These are phyloP conservation scores for Plenodomus biglobosus DNA, from an alignment of 2,329 filamentous ascomycete species.

Conservation along the genomic window DNA sequence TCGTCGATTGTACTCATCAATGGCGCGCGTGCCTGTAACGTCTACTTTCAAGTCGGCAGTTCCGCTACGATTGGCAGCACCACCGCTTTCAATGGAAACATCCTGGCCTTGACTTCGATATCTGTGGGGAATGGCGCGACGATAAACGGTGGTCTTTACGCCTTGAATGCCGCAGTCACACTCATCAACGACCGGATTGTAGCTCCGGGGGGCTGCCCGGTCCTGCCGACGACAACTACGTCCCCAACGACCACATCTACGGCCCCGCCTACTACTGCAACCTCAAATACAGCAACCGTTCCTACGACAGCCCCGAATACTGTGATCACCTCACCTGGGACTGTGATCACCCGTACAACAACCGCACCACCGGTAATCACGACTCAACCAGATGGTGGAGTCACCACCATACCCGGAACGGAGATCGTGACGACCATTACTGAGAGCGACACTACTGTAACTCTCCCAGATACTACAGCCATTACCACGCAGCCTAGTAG, in stretches of 20 bases:
- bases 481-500: not conserved
- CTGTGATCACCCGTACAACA: not conserved
- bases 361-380: not conserved
- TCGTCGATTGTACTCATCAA: slow-evolving; percentile 11
- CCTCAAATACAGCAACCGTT: too few relatives aligned
- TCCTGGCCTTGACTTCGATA: slow-evolving; percentile 10
- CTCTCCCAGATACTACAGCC: not conserved
- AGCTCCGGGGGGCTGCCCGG: not conserved
- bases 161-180: slow-evolving; percentile 11
- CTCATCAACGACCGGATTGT: slow-evolving; percentile 8
- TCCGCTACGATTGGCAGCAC: slow-evolving; percentile 11
- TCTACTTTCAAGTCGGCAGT: slow-evolving; percentile 11
- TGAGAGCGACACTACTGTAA: not conserved
- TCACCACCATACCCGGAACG: not conserved
- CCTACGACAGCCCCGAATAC: not conserved
- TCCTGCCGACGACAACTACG: not conserved
- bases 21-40: slow-evolving; percentile 15
- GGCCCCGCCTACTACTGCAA: too few relatives aligned
- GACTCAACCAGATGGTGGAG: not conserved
- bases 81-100: slow-evolving; percentile 10
- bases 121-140: slow-evolving; percentile 4
- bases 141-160: slow-evolving; percentile 10
- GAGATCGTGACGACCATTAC: not conserved
- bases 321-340: not conserved
- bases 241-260: too few relatives aligned